Conservation (phyloP, 2,329 filamentous ascomycete genomes). For the Diaporthe citri region DNA sequence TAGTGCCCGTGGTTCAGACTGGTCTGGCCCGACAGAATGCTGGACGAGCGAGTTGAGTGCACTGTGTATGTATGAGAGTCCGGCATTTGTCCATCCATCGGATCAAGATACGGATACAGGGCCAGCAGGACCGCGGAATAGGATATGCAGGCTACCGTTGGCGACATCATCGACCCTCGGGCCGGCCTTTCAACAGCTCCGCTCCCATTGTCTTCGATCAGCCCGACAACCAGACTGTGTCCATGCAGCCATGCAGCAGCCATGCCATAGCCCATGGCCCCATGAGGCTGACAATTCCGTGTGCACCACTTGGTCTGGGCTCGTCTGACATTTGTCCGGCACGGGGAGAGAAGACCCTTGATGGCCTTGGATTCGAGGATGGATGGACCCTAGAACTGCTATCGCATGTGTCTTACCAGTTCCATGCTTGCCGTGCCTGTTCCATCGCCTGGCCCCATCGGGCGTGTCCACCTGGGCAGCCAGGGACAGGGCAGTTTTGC, state of each 20-base stretch:
- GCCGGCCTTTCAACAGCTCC: constrained; percentile 21
- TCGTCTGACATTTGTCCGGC: background rate
- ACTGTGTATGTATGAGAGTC: background rate
- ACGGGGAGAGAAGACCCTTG: background rate
- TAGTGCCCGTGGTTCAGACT: constrained; percentile 10
- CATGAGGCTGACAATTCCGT: constrained; percentile 16
- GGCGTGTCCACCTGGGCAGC: background rate
- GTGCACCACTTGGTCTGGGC: background rate
- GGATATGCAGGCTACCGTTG: constrained; percentile 15
- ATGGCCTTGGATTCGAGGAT: background rate
- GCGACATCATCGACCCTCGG: constrained; percentile 23
- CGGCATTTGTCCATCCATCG: background rate
- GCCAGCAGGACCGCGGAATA: background rate
- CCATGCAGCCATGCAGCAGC: background rate
- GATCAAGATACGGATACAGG: background rate
- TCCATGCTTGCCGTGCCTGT: background rate
- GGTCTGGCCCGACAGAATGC: constrained; percentile 5
- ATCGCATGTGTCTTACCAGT: background rate
- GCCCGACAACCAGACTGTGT: background rate
- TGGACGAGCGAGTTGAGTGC: background rate
- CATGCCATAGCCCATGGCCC: background rate
- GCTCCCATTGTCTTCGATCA: constrained; percentile 10
- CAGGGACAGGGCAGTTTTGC: constrained; percentile 2
- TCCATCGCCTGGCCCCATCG: background rate
- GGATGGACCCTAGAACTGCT: constrained; percentile 8